Evolutionary conservation across 331 rosid species (phyloP), one percentile per base, ranked within the genome.

Genomic region (Acacia pycnantha): DNA sequence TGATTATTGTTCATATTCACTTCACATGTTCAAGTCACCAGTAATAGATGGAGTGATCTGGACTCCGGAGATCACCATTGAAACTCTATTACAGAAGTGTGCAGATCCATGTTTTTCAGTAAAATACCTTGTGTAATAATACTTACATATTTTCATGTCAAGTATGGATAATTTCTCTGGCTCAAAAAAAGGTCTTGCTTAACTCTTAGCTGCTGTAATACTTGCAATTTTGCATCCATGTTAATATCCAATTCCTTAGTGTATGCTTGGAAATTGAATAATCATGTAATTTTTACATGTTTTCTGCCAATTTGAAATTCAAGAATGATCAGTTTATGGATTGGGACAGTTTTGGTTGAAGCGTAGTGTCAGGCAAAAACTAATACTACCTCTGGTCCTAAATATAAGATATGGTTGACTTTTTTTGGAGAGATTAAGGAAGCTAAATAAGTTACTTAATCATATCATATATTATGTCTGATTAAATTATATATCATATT

Each of bases 281-380:
- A 62, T 71, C 31, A 29, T n/a, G 54, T 54, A 67, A 65, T 73
- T 51, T 62, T 61, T 48, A 73, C 44, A 72, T 62, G 18, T 47
- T 61, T 21, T 50, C 50, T 27, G 54, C 71, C 58, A 33, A 19
- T 54, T 59, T 61, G 74, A 82, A 83, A 78, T 71, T 27, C 53
- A 37, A 64, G 80, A 79, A 66, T 66, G 65, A 72, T 74, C 48
- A 54, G 26, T 73, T 65, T 73, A 47, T 54, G 71, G 31, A 29
- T 76, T 73, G 16, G 40, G 33, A 48, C 59, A 6, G 27, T 69
- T 77, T 82, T 58, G 18, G 18, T 21, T 69, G 59, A 77, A 54
- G 33, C 2, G 13, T 68, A 26, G 41, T 58, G 35, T 58, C 47
- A 59, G 77, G 81, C 26, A 70, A 59, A 58, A 47, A 35, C 74